Conservation (phyloP, 2,329 filamentous ascomycete species). For the Fusarium nurragi region DNA sequence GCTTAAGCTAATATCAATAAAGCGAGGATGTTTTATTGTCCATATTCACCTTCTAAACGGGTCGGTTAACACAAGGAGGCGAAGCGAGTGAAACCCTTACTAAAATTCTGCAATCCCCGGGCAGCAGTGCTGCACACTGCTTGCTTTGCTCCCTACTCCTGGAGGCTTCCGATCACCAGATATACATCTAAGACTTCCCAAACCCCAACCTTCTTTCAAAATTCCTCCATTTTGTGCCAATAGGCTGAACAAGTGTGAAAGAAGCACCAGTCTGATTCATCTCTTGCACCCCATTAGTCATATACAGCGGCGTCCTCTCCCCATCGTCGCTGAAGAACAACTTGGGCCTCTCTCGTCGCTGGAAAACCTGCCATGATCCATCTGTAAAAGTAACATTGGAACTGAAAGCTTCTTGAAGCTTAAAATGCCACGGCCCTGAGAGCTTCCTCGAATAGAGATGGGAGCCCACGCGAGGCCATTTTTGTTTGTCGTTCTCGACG, state of each 20-base stretch:
- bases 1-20: too few relatives aligned
- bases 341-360: constrained; percentile 59
- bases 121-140: too few relatives aligned
- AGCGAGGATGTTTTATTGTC: too few relatives aligned
- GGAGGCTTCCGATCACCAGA: too few relatives aligned
- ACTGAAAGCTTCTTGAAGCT: constrained; percentile 42
- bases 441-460: constrained; percentile 44
- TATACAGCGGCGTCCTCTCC: constrained; percentile 55
- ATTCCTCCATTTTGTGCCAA: constrained; percentile 23
- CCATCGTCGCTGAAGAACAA: constrained; percentile 58
- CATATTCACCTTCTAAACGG: too few relatives aligned
- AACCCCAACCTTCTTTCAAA: constrained; percentile 22
- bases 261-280: constrained; percentile 26
- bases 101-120: too few relatives aligned
- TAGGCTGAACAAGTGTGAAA: constrained; percentile 25
- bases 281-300: constrained; percentile 59
- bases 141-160: too few relatives aligned
- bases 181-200: not conserved
- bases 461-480: constrained; percentile 45
- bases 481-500: constrained; percentile 39
- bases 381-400: constrained; percentile 50
- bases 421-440: constrained; percentile 46
- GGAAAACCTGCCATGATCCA: constrained; percentile 51
- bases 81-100: too few relatives aligned
- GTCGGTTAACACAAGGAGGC: too few relatives aligned